Percentiles rank a stretch among this genome's conserved stretches.
Evolutionary conservation across 371 early-diverging fungal species (phyloP).

Genomic region (Cokeromyces recurvatus): DNA sequence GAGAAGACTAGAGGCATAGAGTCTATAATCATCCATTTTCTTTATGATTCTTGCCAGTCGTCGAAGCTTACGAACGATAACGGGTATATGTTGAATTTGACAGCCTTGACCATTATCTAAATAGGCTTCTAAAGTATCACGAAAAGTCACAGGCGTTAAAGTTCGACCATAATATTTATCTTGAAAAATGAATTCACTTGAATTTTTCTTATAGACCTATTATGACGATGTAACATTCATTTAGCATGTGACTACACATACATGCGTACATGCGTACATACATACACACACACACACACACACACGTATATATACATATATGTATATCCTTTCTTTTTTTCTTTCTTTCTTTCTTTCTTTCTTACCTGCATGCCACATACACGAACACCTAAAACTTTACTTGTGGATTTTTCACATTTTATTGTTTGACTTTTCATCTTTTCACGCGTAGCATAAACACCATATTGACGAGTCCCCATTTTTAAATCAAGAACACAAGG

Average conservation of each 20-base stretch:
- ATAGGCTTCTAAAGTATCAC: slow-evolving; percentile 75
- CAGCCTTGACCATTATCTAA: slow-evolving; percentile 76
- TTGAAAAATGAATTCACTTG: slow-evolving; percentile 65
- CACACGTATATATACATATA: too few species aligned
- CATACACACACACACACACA: too few species aligned
- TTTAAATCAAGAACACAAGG: slow-evolving; percentile 96
- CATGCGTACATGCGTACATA: too few species aligned
- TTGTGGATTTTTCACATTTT: slow-evolving; percentile 90
- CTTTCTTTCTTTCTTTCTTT: not conserved
- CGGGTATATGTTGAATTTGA: slow-evolving; percentile 77
- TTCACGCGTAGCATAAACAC: slow-evolving; percentile 77
- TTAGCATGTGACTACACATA: too few species aligned
- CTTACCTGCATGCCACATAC: slow-evolving; percentile 96
- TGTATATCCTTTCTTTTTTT: too few species aligned
- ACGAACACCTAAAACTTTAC: slow-evolving; percentile 85
- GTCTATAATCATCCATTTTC: slow-evolving; percentile 73
- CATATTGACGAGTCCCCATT: slow-evolving; percentile 97
- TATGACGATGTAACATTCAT: not conserved
- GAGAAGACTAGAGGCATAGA: slow-evolving; percentile 87
- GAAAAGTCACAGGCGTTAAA: slow-evolving; percentile 70
- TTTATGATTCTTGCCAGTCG: slow-evolving; percentile 69
- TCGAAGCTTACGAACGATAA: slow-evolving; percentile 67
- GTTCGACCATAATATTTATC: slow-evolving; percentile 95
- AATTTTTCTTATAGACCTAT: slow-evolving; percentile 74
- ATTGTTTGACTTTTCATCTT: slow-evolving; percentile 83